Percentiles rank a stretch among this genome's conserved stretches.
Evolutionary conservation across 306 rosid genomes (phyloP).

Genomic region (Casuarina cunninghamiana): DNA sequence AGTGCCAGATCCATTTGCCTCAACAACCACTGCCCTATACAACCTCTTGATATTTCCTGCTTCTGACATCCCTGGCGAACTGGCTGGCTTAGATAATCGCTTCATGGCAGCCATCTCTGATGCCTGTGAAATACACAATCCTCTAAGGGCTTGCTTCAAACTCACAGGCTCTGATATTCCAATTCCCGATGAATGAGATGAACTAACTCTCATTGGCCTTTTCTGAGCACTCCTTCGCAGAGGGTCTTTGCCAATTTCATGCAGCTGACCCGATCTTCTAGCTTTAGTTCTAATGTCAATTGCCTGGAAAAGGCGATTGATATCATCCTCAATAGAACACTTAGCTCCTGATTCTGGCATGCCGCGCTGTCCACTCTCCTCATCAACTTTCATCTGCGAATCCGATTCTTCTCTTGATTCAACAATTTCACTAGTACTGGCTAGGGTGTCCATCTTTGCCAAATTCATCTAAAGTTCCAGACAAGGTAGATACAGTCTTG

Average conservation of each 20-base stretch:
- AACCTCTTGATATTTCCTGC: slow-evolving; percentile 84
- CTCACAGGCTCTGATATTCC: slow-evolving; percentile 93
- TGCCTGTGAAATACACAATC: slow-evolving; percentile 95
- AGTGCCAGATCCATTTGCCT: slow-evolving; percentile 46
- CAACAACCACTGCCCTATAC: slow-evolving; percentile 73
- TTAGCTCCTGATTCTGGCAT: slow-evolving; percentile 45
- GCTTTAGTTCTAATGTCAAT: slow-evolving; percentile 64
- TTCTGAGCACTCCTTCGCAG: slow-evolving; percentile 82
- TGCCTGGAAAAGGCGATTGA: slow-evolving; percentile 82
- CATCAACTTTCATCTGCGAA: slow-evolving; percentile 42
- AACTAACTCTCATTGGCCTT: slow-evolving; percentile 76
- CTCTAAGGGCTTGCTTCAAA: slow-evolving; percentile 98
- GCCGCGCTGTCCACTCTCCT: slow-evolving; percentile 51
- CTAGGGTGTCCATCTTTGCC: slow-evolving; percentile 52
- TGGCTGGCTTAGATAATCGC: slow-evolving; percentile 67
- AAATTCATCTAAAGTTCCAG: slow-evolving; percentile 20
- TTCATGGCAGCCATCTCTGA: slow-evolving; percentile 98
- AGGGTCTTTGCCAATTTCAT: slow-evolving; percentile 41
- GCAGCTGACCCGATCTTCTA: slow-evolving; percentile 47
- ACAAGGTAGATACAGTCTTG: slow-evolving; percentile 24
- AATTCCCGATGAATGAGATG: slow-evolving; percentile 76
- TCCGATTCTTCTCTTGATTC: slow-evolving; percentile 64
- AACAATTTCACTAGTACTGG: slow-evolving; percentile 68
- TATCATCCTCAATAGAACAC: slow-evolving; percentile 89
- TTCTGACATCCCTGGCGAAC: slow-evolving; percentile 76